These are phyloP conservation scores for Oryza coarctata DNA, from an alignment of 176 grass and related monocot species.

Conservation along the genomic window DNA sequence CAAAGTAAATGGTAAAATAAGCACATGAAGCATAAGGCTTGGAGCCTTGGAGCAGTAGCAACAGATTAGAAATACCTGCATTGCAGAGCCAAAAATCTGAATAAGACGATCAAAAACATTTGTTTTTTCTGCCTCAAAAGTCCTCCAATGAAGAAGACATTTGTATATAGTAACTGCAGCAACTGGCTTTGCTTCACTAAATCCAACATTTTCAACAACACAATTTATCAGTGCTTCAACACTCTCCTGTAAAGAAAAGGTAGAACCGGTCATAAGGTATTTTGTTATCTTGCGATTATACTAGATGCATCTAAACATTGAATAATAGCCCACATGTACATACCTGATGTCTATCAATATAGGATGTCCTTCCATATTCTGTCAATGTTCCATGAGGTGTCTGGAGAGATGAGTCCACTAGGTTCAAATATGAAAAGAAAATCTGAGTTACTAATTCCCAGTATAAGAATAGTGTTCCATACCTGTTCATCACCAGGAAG, in stretches of 20 bases:
- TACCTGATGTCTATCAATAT: constrained; percentile 71
- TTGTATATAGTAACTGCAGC: constrained; percentile 92
- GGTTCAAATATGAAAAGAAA: constrained; percentile 37
- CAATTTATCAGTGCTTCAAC: constrained; percentile 71
- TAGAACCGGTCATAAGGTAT: constrained; percentile 14
- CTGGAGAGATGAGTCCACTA: constrained; percentile 59
- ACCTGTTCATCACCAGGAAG: constrained; percentile 63
- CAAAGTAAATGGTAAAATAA: constrained; percentile 6
- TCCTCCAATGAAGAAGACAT: constrained; percentile 94
- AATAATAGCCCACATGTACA: constrained; percentile 27
- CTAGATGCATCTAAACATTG: constrained; percentile 18
- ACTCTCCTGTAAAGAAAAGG: constrained; percentile 65
- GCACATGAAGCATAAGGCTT: constrained; percentile 7
- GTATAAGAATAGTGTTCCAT: constrained; percentile 33
- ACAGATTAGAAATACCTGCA: constrained; percentile 56
- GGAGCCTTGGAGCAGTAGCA: constrained; percentile 28
- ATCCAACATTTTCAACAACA: constrained; percentile 73
- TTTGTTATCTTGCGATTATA: constrained; percentile 6
- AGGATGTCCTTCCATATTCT: constrained; percentile 62
- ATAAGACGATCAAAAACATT: constrained; percentile 88
- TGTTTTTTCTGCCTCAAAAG: constrained; percentile 85
- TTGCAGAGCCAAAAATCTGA: constrained; percentile 79
- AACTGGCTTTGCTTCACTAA: constrained; percentile 77
- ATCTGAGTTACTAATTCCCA: constrained; percentile 14
- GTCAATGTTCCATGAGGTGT: constrained; percentile 63